A percentile compares a stretch with the other conserved stretches of the same genome.
phyloP scores from a whole-genome alignment of 2,329 filamentous ascomycete genomes.

The Paecilomyces dactylethromorphus region DNA sequence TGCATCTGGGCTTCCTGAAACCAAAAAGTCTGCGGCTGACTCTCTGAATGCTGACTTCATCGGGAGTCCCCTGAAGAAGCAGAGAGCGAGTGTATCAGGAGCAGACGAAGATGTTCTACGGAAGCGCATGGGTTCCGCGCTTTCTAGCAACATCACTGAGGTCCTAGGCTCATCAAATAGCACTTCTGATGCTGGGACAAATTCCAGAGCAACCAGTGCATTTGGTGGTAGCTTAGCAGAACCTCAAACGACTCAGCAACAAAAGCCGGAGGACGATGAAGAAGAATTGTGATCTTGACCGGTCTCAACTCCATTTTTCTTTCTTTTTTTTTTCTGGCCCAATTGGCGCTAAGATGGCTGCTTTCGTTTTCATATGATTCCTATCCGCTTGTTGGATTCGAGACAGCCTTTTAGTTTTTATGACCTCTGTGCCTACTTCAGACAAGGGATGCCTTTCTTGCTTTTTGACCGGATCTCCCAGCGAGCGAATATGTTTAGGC shows the following conservation, averaged over 20 bases:
- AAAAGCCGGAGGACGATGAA: conserved; percentile 4
- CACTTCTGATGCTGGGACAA: background rate
- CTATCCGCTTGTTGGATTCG: background rate
- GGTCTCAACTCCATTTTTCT: background rate
- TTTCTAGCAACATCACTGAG: conserved; percentile 33
- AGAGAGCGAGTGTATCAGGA: conserved; percentile 38
- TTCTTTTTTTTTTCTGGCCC: background rate
- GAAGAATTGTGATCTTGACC: conserved; percentile 5
- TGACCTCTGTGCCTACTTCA: background rate
- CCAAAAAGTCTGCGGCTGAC: conserved; percentile 14
- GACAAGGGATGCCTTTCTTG: background rate
- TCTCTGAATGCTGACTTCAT: conserved; percentile 29
- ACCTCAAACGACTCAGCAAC: conserved; percentile 1
- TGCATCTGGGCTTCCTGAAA: conserved; percentile 12
- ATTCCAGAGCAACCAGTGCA: conserved; percentile 6
- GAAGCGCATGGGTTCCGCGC: conserved; percentile 32
- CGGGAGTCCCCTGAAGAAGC: conserved; percentile 43
- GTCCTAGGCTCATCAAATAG: conserved; percentile 16
- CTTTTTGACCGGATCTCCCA: background rate
- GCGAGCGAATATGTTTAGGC: background rate
- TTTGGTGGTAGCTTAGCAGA: conserved; percentile 6
- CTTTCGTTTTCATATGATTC: background rate
- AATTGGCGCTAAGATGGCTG: background rate
- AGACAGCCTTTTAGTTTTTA: background rate
- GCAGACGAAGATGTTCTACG: conserved; percentile 35